Conservation (phyloP, 169 alveolate genomes). For the Eimeria necatrix region DNA sequence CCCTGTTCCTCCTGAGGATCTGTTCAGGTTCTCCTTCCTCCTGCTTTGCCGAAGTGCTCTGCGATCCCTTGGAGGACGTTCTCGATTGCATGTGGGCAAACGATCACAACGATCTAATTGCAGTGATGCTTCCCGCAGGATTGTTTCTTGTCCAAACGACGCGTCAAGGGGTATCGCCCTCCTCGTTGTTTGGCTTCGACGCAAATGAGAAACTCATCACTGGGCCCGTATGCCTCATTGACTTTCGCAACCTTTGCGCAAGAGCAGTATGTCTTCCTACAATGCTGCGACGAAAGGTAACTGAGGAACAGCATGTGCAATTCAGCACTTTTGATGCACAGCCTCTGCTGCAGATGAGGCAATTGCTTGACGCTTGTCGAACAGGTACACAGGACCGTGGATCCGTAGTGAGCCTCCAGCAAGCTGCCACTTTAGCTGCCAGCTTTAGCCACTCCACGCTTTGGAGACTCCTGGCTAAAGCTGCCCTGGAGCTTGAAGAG, state of each 20-base stretch:
- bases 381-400: not conserved
- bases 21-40: not conserved
- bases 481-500: constrained; percentile 32
- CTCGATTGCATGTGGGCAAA: constrained; percentile 72
- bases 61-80: constrained; percentile 59
- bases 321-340: constrained; percentile 44
- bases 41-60: not conserved
- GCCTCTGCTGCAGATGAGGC: constrained; percentile 64
- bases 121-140: constrained; percentile 33
- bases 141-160: constrained; percentile 11
- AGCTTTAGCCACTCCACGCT: constrained; percentile 66
- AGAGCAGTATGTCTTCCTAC: constrained; percentile 39
- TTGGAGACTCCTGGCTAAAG: constrained; percentile 52
- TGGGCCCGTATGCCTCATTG: constrained; percentile 64
- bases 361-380: not conserved
- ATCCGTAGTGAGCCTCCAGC: not conserved
- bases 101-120: constrained; percentile 61
- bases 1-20: not conserved
- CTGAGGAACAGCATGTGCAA: not conserved
- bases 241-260: constrained; percentile 48
- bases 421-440: constrained; percentile 57
- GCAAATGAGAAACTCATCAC: not conserved
- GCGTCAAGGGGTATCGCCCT: constrained; percentile 5
- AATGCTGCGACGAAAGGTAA: not conserved
- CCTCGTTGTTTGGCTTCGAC: not conserved